Evolutionary conservation across 1,284 basidiomycete species (phyloP), one percentile per base, ranked within the genome.

Genomic region (Cutaneotrichosporon sp.): DNA sequence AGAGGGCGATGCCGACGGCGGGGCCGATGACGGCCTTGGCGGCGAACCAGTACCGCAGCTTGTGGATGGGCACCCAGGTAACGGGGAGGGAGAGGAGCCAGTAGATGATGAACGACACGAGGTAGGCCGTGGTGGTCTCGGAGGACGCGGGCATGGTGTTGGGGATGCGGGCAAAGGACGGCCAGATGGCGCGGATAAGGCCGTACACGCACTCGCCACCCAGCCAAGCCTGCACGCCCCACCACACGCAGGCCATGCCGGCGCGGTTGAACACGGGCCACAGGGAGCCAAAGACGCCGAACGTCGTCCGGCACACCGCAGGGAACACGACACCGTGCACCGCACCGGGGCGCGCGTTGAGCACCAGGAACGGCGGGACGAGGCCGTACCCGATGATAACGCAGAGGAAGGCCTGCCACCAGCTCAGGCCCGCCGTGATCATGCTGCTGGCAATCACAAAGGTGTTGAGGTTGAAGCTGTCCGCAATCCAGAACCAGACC

Each of bases 31-130:
- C 82, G 2, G 89, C 86, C 78, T 93, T 93, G 66, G 88, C 73
- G 18, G 88, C 88, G 82, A 95, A 94, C 52, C 93, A 83, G 75
- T 91, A 89, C 43, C 89, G 85, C 66, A 92, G 87, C 74, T 89
- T 85, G 81, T 91, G 89, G 47, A 91, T 86, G 4, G 89, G 89
- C 62, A 91, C 87, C 86, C 86, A 90, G 65, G 92, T 88, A 27
- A 87, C 86, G 4, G 90, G 89, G 13, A 93, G 82, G 34, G 87
- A 89, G 58, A 92, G 83, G 46, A 92, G 79, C 86, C 89, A 92
- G 82, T 92, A 95, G 64, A 95, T 81, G 82, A 93, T 88, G 84
- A 94, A 95, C 66, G 86, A 86, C 78, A 92, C 80, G 69, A 76
- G 58, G 63, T 73, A 74, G 31, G 73, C 74, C 14, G 72, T 68